These are phyloP conservation scores for Pilaira anomala DNA, from an alignment of 192 early-diverging fungal species.

Conservation along the genomic window DNA sequence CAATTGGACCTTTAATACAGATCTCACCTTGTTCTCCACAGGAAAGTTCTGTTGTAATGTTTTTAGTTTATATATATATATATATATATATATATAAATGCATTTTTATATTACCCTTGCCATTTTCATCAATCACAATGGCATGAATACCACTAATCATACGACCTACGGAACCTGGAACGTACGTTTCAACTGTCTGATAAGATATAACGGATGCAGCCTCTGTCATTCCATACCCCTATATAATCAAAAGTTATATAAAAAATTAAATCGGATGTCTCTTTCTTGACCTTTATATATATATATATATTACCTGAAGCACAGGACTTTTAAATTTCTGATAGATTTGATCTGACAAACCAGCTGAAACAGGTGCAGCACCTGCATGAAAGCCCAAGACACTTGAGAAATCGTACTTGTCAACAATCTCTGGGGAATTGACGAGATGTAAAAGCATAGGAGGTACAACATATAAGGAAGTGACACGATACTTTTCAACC, in stretches of 20 bases:
- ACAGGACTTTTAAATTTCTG: slow-evolving; percentile 15
- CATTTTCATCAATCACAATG: slow-evolving; percentile 71
- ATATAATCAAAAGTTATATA: slow-evolving; percentile 48
- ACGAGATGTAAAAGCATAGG: slow-evolving; percentile 67
- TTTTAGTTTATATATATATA: too few species aligned
- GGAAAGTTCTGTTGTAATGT: slow-evolving; percentile 39
- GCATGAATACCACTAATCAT: slow-evolving; percentile 70
- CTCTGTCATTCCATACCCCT: slow-evolving; percentile 78
- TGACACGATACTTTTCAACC: slow-evolving; percentile 71
- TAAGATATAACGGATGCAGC: slow-evolving; percentile 49
- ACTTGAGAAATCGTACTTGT: slow-evolving; percentile 61
- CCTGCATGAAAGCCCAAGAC: slow-evolving; percentile 52
- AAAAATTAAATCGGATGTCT: slow-evolving; percentile 42
- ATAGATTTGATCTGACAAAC: slow-evolving; percentile 39
- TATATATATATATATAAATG: neutral
- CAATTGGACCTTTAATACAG: slow-evolving; percentile 68
- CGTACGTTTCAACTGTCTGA: slow-evolving; percentile 17
- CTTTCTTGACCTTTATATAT: too few species aligned
- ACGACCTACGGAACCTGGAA: slow-evolving; percentile 60
- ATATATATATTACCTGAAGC: slow-evolving; percentile 35
- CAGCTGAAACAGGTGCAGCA: slow-evolving; percentile 63
- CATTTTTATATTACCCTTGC: too few species aligned
- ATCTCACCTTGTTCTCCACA: slow-evolving; percentile 71
- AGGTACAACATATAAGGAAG: slow-evolving; percentile 76
- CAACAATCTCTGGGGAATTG: slow-evolving; percentile 55